A percentile compares a stretch with the other conserved stretches of the same genome.
Evolutionary conservation across 2,329 filamentous ascomycete species (phyloP).

Genomic region (Dothideomycetes sp.): DNA sequence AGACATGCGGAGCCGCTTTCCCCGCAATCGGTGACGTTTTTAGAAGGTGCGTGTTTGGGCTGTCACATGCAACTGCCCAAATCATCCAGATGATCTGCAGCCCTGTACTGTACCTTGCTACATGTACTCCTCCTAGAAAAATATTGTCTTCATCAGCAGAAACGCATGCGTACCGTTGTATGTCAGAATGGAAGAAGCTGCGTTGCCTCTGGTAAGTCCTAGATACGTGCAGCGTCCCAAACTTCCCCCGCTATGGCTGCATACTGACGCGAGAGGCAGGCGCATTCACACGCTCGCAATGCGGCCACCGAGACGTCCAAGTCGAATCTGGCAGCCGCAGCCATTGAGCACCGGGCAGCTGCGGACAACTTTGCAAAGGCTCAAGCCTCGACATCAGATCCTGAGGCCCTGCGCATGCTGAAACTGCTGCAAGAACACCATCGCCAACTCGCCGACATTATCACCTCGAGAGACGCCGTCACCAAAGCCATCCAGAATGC

Average conservation of each 20-base stretch:
- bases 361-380: constrained; percentile 83
- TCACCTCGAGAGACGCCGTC: constrained; percentile 54
- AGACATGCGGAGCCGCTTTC: no score
- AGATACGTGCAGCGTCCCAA: constrained; percentile 1
- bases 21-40: no score
- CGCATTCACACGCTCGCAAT: constrained; percentile 80
- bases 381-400: constrained; percentile 58
- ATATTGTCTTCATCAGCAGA: no score
- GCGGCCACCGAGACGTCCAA: constrained; percentile 63
- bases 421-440: constrained; percentile 83
- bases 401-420: constrained; percentile 68
- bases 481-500: constrained; percentile 35
- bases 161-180: no score
- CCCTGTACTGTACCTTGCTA: no score
- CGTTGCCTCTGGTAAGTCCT: constrained; percentile 58
- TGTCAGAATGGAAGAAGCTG: constrained; percentile 57
- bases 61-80: no score
- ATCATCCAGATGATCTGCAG: no score
- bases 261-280: constrained; percentile 40
- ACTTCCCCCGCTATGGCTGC: not conserved
- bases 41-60: no score
- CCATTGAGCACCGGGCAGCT: constrained; percentile 78
- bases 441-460: constrained; percentile 67
- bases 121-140: no score
- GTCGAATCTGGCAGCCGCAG: constrained; percentile 67